A percentile compares a stretch with the other conserved stretches of the same genome.
These are phyloP conservation scores for Xylaria castorea DNA, from an alignment of 495 filamentous ascomycete genomes.

Conservation along the genomic window DNA sequence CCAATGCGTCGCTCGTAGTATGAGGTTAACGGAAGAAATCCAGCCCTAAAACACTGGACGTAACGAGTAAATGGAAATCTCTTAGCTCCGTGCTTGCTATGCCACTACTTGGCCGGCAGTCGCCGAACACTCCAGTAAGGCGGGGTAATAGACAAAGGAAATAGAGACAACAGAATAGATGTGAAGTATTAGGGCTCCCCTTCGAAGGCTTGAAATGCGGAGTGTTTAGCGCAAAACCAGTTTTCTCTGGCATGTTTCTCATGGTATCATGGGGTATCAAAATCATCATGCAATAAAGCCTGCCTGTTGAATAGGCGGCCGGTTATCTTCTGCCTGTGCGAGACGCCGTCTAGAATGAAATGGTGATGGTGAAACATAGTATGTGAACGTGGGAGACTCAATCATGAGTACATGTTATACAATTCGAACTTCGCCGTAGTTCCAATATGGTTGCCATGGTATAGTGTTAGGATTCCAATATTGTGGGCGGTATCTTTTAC, in stretches of 20 bases:
- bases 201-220: conserved; percentile 19
- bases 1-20: conserved; percentile 13
- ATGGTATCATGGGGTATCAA: conserved; percentile 29
- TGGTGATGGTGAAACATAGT: conserved; percentile 36
- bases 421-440: conserved; percentile 26
- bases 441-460: neutral
- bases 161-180: conserved; percentile 11
- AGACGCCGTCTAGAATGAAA: conserved; percentile 35
- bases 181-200: conserved; percentile 14
- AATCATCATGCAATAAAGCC: conserved; percentile 18
- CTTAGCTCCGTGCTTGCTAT: conserved; percentile 6
- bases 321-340: conserved; percentile 23
- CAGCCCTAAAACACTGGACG: neutral
- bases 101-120: neutral
- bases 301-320: neutral
- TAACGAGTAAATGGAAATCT: conserved; percentile 4
- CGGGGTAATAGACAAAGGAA: conserved; percentile 13
- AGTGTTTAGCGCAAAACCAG: conserved; percentile 16
- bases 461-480: neutral
- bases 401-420: conserved; percentile 36
- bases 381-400: conserved; percentile 28
- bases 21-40: conserved; percentile 13
- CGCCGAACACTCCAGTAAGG: neutral
- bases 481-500: conserved; percentile 29
- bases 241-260: conserved; percentile 24